A percentile compares a stretch with the other conserved stretches of the same genome.
These are phyloP conservation scores for Alternaria dauci DNA, from an alignment of 2,329 filamentous ascomycete genomes.

Conservation along the genomic window DNA sequence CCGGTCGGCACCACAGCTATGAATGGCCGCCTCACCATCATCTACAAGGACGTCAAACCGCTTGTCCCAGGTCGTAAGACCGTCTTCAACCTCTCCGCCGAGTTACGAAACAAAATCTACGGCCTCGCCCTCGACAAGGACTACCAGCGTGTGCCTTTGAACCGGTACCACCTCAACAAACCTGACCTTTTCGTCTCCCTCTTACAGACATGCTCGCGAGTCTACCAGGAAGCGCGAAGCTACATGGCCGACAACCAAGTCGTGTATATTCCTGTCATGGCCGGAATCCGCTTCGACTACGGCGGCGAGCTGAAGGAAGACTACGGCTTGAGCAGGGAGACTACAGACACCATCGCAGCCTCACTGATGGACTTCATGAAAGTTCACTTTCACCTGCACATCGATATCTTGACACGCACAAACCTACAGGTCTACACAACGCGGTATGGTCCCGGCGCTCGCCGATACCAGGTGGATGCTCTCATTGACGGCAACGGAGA, in stretches of 20 bases:
- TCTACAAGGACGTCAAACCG: neutral
- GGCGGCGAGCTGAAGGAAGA: neutral
- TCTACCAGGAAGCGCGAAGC: conserved; percentile 9
- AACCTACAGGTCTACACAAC: neutral
- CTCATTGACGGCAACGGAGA: neutral
- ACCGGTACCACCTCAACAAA: conserved; percentile 3
- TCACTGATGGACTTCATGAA: conserved; percentile 7
- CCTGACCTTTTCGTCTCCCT: neutral
- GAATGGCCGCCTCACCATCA: neutral
- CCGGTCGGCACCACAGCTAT: neutral
- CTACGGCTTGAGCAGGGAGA: conserved; percentile 3
- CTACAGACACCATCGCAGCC: conserved; percentile 6
- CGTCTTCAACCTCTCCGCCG: conserved; percentile 9
- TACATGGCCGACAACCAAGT: conserved; percentile 5
- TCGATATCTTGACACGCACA: neutral
- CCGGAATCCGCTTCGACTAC: conserved; percentile 6
- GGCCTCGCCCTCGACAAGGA: neutral
- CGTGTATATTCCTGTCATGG: conserved; percentile 9
- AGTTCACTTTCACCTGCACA: conserved; percentile 10
- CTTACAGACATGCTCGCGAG: neutral
- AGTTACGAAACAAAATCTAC: conserved; percentile 11
- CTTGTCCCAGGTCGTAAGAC: neutral
- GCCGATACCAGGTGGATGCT: neutral
- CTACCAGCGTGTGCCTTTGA: conserved; percentile 5
- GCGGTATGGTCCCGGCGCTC: too few species aligned